Base-by-base conservation (phyloP, 352 stramenopile species). In the Globisporangium radiosum region DNA sequence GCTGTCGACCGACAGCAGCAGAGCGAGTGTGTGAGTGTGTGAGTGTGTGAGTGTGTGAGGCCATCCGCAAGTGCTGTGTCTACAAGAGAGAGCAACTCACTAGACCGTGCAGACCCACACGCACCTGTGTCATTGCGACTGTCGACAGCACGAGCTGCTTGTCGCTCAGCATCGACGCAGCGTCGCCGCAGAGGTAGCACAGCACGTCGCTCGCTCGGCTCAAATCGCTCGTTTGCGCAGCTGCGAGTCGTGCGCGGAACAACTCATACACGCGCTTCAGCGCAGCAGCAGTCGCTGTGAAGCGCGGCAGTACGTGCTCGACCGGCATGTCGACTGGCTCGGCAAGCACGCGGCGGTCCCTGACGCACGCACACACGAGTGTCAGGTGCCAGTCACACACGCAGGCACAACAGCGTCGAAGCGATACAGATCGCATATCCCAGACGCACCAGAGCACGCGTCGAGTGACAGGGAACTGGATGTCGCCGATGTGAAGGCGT, bases 401-500 rank as follows among this genome's bases (percentile, higher is more conserved):
- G 25, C 25, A 33, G 25, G 25, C 25, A 33, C 25, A 33, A 33
- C 25, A 33, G 25, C 25, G 25, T 33, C 25, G 25, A 33, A 33
- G 25, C 25, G 25, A 33, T 33, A 33, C 25, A 33, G n/a, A 39
- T 38, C 15, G 11, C 49, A 54, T 6, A 14, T n/a, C 51, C 15
- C 15, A 1, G 8, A 57, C 73, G 25, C 59, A 88, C 80, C 82
- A 92, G 4, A 92, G 60, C 37, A 92, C 78, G 2, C 71, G 77
- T 4, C 80, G 73, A 1, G 82, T 92, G 4, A 62, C 58, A 40
- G 82, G 82, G 57, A 92, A 92, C 59, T 89, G 69, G 42, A 92
- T 73, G 38, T 78, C 60, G 33, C 74, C 75, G 39, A 90, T 71
- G 64, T 78, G 67, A n/a, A 87, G 54, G 39, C 70, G 75, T 8